These are phyloP conservation scores for Coprinopsis cinerea DNA, from an alignment of 768 basidiomycete species.

Conservation along the genomic window DNA sequence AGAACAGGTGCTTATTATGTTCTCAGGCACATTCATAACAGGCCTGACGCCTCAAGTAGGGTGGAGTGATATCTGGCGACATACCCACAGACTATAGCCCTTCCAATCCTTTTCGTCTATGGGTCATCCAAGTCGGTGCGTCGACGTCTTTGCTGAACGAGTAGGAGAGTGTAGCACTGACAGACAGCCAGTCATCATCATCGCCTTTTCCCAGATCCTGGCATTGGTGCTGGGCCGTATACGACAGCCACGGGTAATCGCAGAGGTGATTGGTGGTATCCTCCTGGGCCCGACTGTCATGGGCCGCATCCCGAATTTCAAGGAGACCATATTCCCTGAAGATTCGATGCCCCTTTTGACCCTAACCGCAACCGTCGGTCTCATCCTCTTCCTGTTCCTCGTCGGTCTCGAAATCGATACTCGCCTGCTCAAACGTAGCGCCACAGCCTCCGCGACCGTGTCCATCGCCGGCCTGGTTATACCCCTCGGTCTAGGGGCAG, in stretches of 20 bases:
- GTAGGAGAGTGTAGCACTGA: not conserved
- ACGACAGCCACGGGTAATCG: slow-evolving; percentile 88
- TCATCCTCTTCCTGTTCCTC: slow-evolving; percentile 76
- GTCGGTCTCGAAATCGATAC: slow-evolving; percentile 83
- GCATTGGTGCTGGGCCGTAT: slow-evolving; percentile 58
- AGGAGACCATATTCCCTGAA: slow-evolving; percentile 49
- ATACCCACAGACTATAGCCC: slow-evolving; percentile 63
- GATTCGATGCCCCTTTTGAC: slow-evolving; percentile 51
- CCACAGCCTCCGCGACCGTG: slow-evolving; percentile 49
- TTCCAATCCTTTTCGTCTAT: slow-evolving; percentile 66
- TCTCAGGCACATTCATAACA: slow-evolving; percentile 1
- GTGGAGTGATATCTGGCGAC: slow-evolving; percentile 68
- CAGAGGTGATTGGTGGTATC: slow-evolving; percentile 89
- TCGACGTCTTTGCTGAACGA: slow-evolving; percentile 3
- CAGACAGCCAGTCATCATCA: slow-evolving; percentile 59
- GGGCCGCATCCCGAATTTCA: slow-evolving; percentile 76
- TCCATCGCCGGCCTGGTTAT: slow-evolving; percentile 65
- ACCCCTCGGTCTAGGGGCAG: slow-evolving; percentile 79
- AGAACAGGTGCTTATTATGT: slow-evolving; percentile 33
- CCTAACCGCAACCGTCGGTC: slow-evolving; percentile 71
- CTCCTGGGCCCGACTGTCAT: slow-evolving; percentile 74
- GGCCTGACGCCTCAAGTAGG: slow-evolving; percentile 32
- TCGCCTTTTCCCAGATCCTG: slow-evolving; percentile 72
- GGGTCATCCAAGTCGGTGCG: slow-evolving; percentile 72
- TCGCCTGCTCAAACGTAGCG: slow-evolving; percentile 59